Evolutionary conservation across 441 rosid species (phyloP).

Genomic region (Adansonia grandidieri): DNA sequence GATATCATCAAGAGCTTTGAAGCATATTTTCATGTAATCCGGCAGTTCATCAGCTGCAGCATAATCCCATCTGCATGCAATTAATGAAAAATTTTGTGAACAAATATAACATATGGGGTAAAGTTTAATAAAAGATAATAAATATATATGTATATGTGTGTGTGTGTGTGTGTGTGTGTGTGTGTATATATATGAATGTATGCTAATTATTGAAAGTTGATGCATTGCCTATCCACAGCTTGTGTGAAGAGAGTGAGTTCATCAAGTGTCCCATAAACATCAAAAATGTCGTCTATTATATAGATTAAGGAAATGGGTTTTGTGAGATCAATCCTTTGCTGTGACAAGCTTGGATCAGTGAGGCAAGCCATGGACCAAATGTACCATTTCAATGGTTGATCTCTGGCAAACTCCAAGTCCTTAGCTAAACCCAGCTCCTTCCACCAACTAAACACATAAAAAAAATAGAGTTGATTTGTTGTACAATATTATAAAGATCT

Average conservation of each 20-base stretch:
- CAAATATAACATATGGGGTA: background rate
- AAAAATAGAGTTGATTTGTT: background rate
- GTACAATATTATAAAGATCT: background rate
- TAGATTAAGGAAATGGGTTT: constrained; percentile 57
- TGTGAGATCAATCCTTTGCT: constrained; percentile 53
- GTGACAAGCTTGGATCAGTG: constrained; percentile 48
- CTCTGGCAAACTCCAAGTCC: constrained; percentile 47
- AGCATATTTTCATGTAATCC: constrained; percentile 50
- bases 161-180: too few relatives aligned
- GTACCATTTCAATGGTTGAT: constrained; percentile 67
- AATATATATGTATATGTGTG: too few relatives aligned
- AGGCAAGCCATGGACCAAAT: constrained; percentile 55
- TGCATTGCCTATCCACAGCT: constrained; percentile 43
- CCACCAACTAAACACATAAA: constrained; percentile 62
- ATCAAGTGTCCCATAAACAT: constrained; percentile 50
- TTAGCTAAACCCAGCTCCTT: constrained; percentile 48
- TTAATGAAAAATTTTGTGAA: background rate
- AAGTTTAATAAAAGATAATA: background rate
- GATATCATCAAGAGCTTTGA: constrained; percentile 50
- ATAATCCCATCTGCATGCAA: constrained; percentile 49
- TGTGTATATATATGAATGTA: background rate
- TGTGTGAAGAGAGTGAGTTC: constrained; percentile 57
- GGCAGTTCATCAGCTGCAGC: constrained; percentile 38
- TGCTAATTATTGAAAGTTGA: background rate
- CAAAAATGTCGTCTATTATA: constrained; percentile 59